Base-by-base conservation (phyloP, 495 filamentous ascomycete genomes). In the Evernia prunastri region DNA sequence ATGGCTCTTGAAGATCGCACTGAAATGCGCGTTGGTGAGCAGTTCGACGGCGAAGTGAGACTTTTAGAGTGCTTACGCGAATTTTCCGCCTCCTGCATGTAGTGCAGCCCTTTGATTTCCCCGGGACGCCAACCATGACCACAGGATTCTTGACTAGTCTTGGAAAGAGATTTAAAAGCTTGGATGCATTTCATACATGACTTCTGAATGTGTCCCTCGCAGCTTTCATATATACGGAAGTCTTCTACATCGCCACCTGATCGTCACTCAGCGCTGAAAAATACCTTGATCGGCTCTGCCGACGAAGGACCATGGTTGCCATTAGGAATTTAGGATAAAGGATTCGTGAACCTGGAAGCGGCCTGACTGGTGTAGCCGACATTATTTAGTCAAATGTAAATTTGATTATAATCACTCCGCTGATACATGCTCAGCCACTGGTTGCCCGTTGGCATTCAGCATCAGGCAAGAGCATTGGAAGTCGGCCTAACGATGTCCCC, bases 21-120 rank as follows among this genome's bases (percentile, higher is more conserved):
- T 63, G n/a, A 3, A 1, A 27, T 57, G 18, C 0, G 11, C 12
- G 31, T 63, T 13, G n/a, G 39, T 11, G 18, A 9, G 36, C 5
- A 13, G 33, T 11, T 17, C 25, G 51, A 59, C 8, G 4, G 27
- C 15, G 25, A n/a, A 23, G 29, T 1, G 27, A 57, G 18, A 10
- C 10, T 10, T 6, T 10, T 20, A 33, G 20, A 33, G 23, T 25
- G 37, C 56, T 64, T 27, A 59, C 62, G 25, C 56, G 42, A 15
- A 59, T 53, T 15, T 64, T 64, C 7, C 62, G 40, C 43, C 56
- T 64, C 18, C 62, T 64, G 43, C 56, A 59, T 4, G 62, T 64
- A 37, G 42, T 25, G 42, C 62, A 64, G 33, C 56, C 62, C 47
- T 64, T 64, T 1, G 62, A 64, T 23, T 35, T 59, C 13, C 62